Conservation (phyloP, 495 filamentous ascomycete species). For the Talaromyces stipitatus region DNA sequence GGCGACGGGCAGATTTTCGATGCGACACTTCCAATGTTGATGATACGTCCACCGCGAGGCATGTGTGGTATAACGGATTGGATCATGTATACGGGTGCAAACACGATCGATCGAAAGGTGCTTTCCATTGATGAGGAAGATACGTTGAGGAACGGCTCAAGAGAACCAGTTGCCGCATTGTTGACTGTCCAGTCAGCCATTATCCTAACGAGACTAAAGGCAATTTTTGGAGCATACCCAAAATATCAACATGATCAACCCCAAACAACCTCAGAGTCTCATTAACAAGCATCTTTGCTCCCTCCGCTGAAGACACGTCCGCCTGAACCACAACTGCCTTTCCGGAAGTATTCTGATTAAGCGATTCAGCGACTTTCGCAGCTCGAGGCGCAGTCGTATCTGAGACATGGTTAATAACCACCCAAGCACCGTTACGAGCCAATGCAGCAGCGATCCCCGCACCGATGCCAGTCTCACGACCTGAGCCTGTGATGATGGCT, state of each 20-base stretch:
- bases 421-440: conserved; percentile 29
- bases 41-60: conserved; percentile 33
- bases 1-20: conserved; percentile 20
- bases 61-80: conserved; percentile 34
- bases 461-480: conserved; percentile 37
- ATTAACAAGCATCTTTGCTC: conserved; percentile 8
- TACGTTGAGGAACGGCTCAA: conserved; percentile 3
- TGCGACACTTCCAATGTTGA: conserved; percentile 36
- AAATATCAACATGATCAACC: conserved; percentile 17
- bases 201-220: too few species aligned
- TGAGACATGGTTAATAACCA: conserved; percentile 25
- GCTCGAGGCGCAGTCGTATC: conserved; percentile 22
- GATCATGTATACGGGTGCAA: conserved; percentile 26
- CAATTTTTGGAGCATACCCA: conserved; percentile 24
- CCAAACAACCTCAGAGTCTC: conserved; percentile 6
- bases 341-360: conserved; percentile 13
- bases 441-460: conserved; percentile 33
- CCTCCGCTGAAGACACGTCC: conserved; percentile 19
- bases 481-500: conserved; percentile 44
- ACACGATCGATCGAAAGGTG: conserved; percentile 19
- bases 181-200: conserved; percentile 11
- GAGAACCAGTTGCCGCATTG: conserved; percentile 10
- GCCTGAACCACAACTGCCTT: conserved; percentile 27
- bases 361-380: conserved; percentile 13
- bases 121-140: conserved; percentile 2